Conservation (phyloP, 169 alveolate genomes). For the Cryptosporidium bovis region DNA sequence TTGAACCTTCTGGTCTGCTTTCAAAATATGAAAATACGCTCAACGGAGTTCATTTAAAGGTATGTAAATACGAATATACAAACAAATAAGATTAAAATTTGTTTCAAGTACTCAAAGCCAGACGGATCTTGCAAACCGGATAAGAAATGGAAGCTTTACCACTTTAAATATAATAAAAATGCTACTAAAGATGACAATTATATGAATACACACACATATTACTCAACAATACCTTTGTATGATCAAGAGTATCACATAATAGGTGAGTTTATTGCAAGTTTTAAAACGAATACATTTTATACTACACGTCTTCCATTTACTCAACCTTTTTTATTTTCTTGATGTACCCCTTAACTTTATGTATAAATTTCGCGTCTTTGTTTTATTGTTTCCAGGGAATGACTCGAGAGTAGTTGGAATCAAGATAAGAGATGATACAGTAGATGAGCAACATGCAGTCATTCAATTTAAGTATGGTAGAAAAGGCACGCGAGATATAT, state of each 20-base stretch:
- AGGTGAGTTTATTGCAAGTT: not conserved
- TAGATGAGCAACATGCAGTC: constrained; percentile 96
- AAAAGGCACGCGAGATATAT: constrained; percentile 83
- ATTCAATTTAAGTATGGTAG: constrained; percentile 90
- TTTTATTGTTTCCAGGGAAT: constrained; percentile 87
- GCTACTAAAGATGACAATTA: constrained; percentile 10
- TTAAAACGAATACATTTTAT: not conserved
- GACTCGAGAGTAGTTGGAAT: constrained; percentile 92
- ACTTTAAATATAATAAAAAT: constrained; percentile 78
- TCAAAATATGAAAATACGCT: constrained; percentile 82
- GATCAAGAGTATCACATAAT: constrained; percentile 82
- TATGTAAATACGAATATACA: constrained; percentile 21
- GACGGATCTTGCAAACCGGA: constrained; percentile 83
- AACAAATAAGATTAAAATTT: not conserved
- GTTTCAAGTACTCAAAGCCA: constrained; percentile 83
- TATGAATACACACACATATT: constrained; percentile 11
- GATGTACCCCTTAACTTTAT: not conserved
- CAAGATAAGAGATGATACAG: constrained; percentile 85
- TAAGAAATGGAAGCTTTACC: constrained; percentile 86
- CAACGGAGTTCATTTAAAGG: constrained; percentile 84
- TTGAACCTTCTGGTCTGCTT: constrained; percentile 90
- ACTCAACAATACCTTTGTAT: constrained; percentile 83
- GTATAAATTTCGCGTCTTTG: not conserved
- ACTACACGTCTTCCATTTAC: not conserved
- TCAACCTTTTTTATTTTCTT: not conserved